A percentile compares a stretch with the other conserved stretches of the same genome.
Conservation (phyloP, 2,329 filamentous ascomycete species). For the Botrytis sinoallii region DNA sequence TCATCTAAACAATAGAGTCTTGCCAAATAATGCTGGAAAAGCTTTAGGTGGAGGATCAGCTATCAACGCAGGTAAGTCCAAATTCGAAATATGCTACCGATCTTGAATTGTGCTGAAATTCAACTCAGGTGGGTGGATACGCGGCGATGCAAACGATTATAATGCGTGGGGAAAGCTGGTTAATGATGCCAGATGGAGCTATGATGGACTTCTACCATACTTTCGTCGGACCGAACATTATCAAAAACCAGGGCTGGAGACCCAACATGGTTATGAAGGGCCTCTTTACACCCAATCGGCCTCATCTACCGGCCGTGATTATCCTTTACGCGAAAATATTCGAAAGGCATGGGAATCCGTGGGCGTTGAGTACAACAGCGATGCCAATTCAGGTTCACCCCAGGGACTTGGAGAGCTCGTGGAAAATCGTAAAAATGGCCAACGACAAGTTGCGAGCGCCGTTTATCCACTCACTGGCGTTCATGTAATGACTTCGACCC, state of each 20-base stretch:
- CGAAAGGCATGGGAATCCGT: not conserved
- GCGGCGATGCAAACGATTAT: conserved; percentile 45
- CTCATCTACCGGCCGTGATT: not conserved
- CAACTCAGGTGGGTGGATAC: conserved; percentile 38
- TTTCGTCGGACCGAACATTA: conserved; percentile 41
- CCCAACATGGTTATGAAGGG: conserved; percentile 1
- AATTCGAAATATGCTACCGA: too few species aligned
- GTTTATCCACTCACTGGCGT: not conserved
- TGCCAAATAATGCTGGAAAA: conserved; percentile 39
- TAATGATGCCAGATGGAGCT: conserved; percentile 45
- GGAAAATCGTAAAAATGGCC: not conserved
- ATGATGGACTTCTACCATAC: conserved; percentile 46
- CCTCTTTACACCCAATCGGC: conserved; percentile 2
- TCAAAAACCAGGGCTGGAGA: not conserved
- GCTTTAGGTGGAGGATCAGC: conserved; percentile 43
- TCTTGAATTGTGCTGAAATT: too few species aligned
- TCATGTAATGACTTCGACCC: not conserved
- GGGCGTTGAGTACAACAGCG: not conserved
- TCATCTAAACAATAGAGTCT: conserved; percentile 29
- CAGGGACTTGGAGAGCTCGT: not conserved
- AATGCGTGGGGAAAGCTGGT: conserved; percentile 44
- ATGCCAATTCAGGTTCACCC: not conserved
- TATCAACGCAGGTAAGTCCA: conserved; percentile 38
- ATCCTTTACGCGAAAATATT: not conserved
- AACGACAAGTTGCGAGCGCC: not conserved